These are phyloP conservation scores for Dalbergia cultrata DNA, from an alignment of 306 rosid genomes.

Conservation along the genomic window DNA sequence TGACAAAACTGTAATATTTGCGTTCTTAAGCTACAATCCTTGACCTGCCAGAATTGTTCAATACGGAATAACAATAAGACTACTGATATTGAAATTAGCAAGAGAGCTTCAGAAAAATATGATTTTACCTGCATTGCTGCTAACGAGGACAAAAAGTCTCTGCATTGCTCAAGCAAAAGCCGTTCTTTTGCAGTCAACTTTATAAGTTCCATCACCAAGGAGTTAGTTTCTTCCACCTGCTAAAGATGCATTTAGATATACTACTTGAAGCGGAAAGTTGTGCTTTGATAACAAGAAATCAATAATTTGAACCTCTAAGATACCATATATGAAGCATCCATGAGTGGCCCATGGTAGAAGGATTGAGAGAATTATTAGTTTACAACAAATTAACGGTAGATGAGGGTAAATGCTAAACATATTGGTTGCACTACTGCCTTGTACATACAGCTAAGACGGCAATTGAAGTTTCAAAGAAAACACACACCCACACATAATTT, in stretches of 20 bases:
- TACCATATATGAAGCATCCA: not conserved
- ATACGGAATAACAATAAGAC: slow-evolving; percentile 27
- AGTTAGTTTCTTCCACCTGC: slow-evolving; percentile 86
- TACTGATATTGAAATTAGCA: slow-evolving; percentile 22
- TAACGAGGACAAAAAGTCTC: slow-evolving; percentile 78
- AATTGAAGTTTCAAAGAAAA: not conserved
- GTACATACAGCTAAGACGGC: too few species aligned
- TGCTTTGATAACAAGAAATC: not conserved
- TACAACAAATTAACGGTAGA: too few species aligned
- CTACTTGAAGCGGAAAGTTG: slow-evolving; percentile 30
- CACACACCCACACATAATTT: not conserved
- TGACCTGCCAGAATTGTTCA: slow-evolving; percentile 58
- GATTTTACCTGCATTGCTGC: slow-evolving; percentile 78
- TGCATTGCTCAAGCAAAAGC: slow-evolving; percentile 80
- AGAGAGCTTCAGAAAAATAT: slow-evolving; percentile 3
- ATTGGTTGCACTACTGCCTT: too few species aligned
- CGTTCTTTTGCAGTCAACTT: slow-evolving; percentile 82
- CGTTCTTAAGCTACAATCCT: slow-evolving; percentile 90
- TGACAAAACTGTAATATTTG: slow-evolving; percentile 76
- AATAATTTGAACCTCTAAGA: not conserved
- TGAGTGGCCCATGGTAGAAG: not conserved
- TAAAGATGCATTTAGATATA: slow-evolving; percentile 44
- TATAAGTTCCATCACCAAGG: slow-evolving; percentile 79
- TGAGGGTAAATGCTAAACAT: not conserved
- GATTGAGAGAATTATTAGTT: too few species aligned